Conservation (phyloP, 305 asterid species). For the Fraxinus nigra region DNA sequence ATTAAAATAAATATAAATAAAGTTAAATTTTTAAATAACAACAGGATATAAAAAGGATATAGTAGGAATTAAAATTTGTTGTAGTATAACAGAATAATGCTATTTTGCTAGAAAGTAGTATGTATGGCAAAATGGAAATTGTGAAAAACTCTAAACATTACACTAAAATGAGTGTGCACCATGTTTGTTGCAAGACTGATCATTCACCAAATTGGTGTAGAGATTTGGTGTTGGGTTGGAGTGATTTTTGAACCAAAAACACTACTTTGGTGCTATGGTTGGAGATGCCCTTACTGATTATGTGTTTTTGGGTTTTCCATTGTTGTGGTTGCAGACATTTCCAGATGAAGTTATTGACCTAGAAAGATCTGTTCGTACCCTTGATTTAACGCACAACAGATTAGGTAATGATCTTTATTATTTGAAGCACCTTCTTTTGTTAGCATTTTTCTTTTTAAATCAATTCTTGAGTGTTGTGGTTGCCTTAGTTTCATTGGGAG, state of each 20-base stretch:
- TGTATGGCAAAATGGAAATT: too few relatives aligned
- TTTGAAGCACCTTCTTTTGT: conserved; percentile 13
- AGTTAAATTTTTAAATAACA: too few relatives aligned
- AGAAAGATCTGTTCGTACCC: conserved; percentile 82
- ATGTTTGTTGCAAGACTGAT: not conserved
- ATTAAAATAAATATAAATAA: too few relatives aligned
- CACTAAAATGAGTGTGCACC: too few relatives aligned
- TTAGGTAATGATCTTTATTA: conserved; percentile 47
- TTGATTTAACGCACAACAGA: conserved; percentile 79
- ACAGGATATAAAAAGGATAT: too few relatives aligned
- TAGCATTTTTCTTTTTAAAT: conserved; percentile 1
- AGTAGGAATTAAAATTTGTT: too few relatives aligned
- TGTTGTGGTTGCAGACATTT: conserved; percentile 50
- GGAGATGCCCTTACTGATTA: conserved; percentile 16
- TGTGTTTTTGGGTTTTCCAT: not conserved
- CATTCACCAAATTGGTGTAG: not conserved
- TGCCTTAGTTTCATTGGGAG: not conserved
- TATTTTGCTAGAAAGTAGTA: too few relatives aligned
- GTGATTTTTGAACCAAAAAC: not conserved
- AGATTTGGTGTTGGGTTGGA: not conserved
- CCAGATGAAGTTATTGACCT: conserved; percentile 85
- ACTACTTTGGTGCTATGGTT: not conserved
- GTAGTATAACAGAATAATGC: too few relatives aligned
- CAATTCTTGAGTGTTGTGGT: not conserved
- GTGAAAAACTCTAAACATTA: too few relatives aligned